These are phyloP conservation scores for Lentinula detonsa DNA, from an alignment of 768 basidiomycete species.

Conservation along the genomic window DNA sequence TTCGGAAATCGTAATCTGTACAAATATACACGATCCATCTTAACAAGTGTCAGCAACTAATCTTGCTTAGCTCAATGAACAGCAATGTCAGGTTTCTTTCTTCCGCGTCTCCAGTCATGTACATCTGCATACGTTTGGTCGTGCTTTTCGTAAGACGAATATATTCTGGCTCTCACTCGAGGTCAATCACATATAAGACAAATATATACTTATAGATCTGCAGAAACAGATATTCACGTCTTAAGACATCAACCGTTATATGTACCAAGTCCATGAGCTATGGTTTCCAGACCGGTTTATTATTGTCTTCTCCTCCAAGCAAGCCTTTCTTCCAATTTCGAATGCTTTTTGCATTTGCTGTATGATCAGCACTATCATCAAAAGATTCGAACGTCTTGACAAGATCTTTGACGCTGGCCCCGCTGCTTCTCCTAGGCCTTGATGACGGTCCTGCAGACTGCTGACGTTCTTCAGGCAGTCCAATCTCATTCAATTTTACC, in stretches of 20 bases:
- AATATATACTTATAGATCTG: not conserved
- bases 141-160: too few species aligned
- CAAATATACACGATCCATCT: too few species aligned
- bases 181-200: too few species aligned
- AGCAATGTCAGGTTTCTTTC: too few species aligned
- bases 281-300: conserved; percentile 1
- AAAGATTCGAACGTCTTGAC: conserved; percentile 53
- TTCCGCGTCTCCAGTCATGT: too few species aligned
- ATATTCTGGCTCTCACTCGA: too few species aligned
- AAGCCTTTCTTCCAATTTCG: not conserved
- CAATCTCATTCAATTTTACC: conserved; percentile 47
- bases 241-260: too few species aligned
- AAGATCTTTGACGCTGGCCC: conserved; percentile 68
- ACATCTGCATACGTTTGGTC: too few species aligned
- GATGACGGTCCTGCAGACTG: conserved; percentile 14
- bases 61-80: too few species aligned
- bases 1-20: too few species aligned
- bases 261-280: not conserved
- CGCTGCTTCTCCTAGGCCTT: conserved; percentile 53
- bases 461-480: conserved; percentile 24
- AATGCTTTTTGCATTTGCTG: not conserved
- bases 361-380: not conserved
- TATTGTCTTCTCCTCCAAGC: not conserved
- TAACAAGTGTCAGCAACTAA: too few species aligned
- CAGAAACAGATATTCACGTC: not conserved